phyloP scores from a whole-genome alignment of 257 asterid genomes.

The Solanum chmielewskii region DNA sequence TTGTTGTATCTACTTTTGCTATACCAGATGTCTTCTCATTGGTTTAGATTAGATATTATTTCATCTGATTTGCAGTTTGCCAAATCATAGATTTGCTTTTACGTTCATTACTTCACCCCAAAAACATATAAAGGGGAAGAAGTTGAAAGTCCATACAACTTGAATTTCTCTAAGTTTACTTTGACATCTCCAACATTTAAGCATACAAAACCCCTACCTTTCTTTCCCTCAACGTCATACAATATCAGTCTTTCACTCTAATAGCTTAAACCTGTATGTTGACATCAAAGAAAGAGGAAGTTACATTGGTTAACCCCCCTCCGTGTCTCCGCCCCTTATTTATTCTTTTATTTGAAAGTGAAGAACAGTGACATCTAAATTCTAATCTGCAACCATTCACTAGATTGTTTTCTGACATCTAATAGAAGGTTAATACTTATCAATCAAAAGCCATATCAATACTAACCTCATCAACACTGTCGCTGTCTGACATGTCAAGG shows the following conservation, averaged over 20 bases:
- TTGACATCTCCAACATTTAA: not conserved
- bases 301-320: not conserved
- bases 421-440: not conserved
- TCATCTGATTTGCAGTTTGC: not conserved
- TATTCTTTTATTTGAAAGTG: not conserved
- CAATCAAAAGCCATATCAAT: not conserved
- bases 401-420: not conserved
- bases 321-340: not conserved
- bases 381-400: not conserved
- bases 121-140: not conserved
- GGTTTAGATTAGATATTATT: not conserved
- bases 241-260: not conserved
- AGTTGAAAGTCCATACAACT: not conserved
- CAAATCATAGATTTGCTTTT: not conserved
- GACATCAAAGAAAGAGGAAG: not conserved
- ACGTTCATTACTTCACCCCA: not conserved
- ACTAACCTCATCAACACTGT: conserved; percentile 57
- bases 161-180: not conserved
- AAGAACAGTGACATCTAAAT: not conserved
- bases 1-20: not conserved
- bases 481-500: conserved; percentile 35
- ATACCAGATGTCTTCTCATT: not conserved
- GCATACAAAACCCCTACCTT: not conserved
- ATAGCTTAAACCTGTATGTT: not conserved
- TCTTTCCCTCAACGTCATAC: not conserved